phyloP scores from a whole-genome alignment of 1,284 basidiomycete genomes.

The Naganishia sp. region DNA sequence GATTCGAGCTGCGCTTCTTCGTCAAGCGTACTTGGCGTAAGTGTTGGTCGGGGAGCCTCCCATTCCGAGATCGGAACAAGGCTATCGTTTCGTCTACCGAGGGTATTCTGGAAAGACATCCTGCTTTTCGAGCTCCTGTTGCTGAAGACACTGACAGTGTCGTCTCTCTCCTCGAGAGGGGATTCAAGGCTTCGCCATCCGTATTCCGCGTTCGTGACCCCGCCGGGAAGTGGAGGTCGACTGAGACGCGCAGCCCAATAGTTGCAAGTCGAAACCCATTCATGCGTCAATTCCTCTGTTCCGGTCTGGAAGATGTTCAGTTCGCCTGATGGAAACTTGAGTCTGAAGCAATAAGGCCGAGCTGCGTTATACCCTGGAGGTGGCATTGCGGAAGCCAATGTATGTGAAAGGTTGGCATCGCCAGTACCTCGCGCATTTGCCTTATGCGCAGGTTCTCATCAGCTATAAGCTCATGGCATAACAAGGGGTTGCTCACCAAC shows the following conservation, averaged over 20 bases:
- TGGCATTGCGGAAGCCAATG: slow-evolving; percentile 81
- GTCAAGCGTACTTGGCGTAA: slow-evolving; percentile 78
- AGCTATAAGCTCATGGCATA: slow-evolving; percentile 5
- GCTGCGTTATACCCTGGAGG: slow-evolving; percentile 86
- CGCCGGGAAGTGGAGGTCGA: slow-evolving; percentile 89
- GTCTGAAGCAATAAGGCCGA: slow-evolving; percentile 91
- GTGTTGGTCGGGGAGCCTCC: slow-evolving; percentile 82
- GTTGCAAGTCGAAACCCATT: slow-evolving; percentile 98
- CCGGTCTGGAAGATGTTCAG: slow-evolving; percentile 97
- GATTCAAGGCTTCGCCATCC: slow-evolving; percentile 65
- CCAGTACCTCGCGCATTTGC: slow-evolving; percentile 83
- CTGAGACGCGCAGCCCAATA: slow-evolving; percentile 95
- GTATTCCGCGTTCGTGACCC: slow-evolving; percentile 98
- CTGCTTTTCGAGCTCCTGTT: slow-evolving; percentile 51
- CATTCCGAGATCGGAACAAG: slow-evolving; percentile 62
- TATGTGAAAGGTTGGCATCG: slow-evolving; percentile 78
- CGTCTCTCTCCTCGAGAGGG: slow-evolving; percentile 58
- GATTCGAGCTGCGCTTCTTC: slow-evolving; percentile 90
- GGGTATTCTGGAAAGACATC: slow-evolving; percentile 26
- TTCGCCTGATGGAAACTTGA: slow-evolving; percentile 82
- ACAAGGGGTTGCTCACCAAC: slow-evolving; percentile 66
- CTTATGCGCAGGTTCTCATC: slow-evolving; percentile 44
- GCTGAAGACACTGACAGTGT: slow-evolving; percentile 69
- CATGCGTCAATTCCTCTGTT: slow-evolving; percentile 92
- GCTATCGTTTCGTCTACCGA: slow-evolving; percentile 28